Percentiles rank a stretch among this genome's conserved stretches.
Conservation (phyloP, 306 rosid species). For the Lablab purpureus region DNA sequence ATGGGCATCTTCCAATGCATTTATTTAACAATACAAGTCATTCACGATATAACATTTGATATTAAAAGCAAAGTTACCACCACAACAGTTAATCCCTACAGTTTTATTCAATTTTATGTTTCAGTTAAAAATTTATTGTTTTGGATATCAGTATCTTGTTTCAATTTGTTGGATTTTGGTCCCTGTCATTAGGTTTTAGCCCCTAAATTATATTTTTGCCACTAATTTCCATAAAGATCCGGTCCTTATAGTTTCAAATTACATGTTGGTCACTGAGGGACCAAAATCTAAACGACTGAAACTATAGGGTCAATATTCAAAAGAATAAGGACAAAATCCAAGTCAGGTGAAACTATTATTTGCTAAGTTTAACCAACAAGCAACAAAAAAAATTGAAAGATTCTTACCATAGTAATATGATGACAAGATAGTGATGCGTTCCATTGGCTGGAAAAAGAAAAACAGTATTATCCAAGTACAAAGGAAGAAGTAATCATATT, state of each 20-base stretch:
- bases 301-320: background rate
- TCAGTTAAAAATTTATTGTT: constrained; percentile 21
- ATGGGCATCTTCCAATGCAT: constrained; percentile 5
- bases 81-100: background rate
- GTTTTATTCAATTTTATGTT: background rate
- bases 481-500: constrained; percentile 30
- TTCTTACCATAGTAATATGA: constrained; percentile 90
- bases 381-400: constrained; percentile 17
- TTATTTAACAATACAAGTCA: background rate
- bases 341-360: background rate
- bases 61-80: background rate
- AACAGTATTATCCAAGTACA: constrained; percentile 32
- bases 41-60: background rate
- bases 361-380: constrained; percentile 9
- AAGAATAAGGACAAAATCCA: background rate
- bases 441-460: constrained; percentile 71
- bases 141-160: background rate
- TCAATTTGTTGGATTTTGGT: background rate
- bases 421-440: constrained; percentile 86
- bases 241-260: background rate
- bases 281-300: constrained; percentile 1
- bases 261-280: background rate
- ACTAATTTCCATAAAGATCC: background rate
- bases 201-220: background rate
- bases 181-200: background rate